Base-by-base conservation (phyloP, 495 filamentous ascomycete genomes). In the Bryoglossum gracile region DNA sequence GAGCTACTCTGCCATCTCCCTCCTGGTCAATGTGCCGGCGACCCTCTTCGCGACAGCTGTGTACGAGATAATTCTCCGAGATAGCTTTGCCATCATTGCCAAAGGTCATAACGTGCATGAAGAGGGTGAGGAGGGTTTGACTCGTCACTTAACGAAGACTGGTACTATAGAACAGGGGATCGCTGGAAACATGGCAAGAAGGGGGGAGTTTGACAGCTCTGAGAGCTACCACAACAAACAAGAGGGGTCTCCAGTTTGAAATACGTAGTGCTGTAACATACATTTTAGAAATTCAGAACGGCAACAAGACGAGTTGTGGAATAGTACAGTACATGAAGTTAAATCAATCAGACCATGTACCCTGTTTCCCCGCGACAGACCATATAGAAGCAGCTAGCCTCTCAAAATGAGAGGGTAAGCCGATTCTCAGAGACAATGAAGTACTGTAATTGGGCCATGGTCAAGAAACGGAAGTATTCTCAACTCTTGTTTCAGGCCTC, bases 11-110 rank as follows among this genome's bases (percentile, higher is more conserved):
- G 68, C 74, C 62, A 77, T 77, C 40, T 57, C 65, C 0, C 68
- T 77, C 3, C 55, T 76, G 19, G 67, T 73, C 33, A 77, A 76
- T 49, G 59, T 77, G 13, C 74, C 74, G 0, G 74, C 74, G 13
- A 77, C 73, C 17, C 40, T 77, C 6, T 71, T 77, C 40, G 70
- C 73, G 22, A 76, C 69, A 6, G 62, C 51, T 0, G 70, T 69
- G 26, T 76, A 77, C 60, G 74, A 77, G 54, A 43, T 77, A 14
- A 55, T 76, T 43, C 63, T 76, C 59, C 53, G 70, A 46, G 74
- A 77, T 60, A 71, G 67, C 43, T 54, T 77, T 59, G 58, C 62
- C 42, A 59, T 65, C 50, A 75, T 76, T 54, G 65, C 57, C 2
- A 62, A 61, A 53, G 74, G 72, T 3, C 60, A 68, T 55, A 71